A percentile compares a stretch with the other conserved stretches of the same genome.
These are phyloP conservation scores for Pythium vanterpoolii DNA, from an alignment of 352 stramenopile genomes.

Conservation along the genomic window DNA sequence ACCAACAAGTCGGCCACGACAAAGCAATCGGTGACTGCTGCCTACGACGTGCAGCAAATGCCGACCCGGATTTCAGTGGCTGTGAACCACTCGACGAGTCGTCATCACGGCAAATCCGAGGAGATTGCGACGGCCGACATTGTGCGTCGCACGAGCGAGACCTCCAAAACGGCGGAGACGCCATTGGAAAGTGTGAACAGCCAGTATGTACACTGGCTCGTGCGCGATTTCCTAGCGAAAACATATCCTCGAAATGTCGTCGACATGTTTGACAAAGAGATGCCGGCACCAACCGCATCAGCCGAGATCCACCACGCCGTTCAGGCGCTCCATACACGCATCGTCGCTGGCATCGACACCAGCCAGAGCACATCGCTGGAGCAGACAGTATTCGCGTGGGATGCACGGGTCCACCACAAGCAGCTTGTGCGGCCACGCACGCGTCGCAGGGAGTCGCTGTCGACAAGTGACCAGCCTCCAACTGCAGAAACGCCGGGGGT, in stretches of 20 bases:
- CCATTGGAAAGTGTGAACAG: background rate
- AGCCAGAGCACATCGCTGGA: conserved; percentile 28
- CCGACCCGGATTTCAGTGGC: conserved; percentile 16
- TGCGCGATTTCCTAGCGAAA: conserved; percentile 56
- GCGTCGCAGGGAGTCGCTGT: background rate
- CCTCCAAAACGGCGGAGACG: background rate
- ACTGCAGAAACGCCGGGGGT: background rate
- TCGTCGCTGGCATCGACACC: background rate
- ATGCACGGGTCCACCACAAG: conserved; percentile 5
- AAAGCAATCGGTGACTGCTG: background rate
- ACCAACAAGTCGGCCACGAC: background rate
- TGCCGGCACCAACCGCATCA: background rate
- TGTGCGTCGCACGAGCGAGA: conserved; percentile 14
- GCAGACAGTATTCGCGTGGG: conserved; percentile 33
- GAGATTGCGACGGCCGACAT: conserved; percentile 28
- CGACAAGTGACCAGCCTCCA: background rate
- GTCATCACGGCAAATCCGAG: conserved; percentile 28
- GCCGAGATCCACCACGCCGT: background rate
- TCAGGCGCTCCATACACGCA: background rate
- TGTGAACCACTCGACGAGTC: conserved; percentile 14
- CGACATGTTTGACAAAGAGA: conserved; percentile 11
- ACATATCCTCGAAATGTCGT: conserved; percentile 35
- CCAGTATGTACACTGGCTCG: conserved; percentile 45
- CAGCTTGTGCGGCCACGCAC: conserved; percentile 1
- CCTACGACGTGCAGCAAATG: background rate